Conservation (phyloP, 163 green algal species). For the Chlorella variabilis region DNA sequence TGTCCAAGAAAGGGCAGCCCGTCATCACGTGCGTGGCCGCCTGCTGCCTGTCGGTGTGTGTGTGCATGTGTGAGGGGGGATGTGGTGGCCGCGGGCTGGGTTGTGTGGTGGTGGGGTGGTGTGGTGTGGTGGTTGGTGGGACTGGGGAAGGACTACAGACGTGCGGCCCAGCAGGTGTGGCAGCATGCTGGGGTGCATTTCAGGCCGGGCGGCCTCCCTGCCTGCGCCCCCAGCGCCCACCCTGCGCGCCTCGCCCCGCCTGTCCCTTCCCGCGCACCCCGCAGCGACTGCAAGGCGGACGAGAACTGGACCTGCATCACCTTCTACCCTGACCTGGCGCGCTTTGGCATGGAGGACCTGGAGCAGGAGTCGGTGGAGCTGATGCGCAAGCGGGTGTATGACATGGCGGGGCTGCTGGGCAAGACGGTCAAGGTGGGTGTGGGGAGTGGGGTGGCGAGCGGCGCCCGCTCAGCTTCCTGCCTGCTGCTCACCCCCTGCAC, state of each 20-base stretch:
- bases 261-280: neutral
- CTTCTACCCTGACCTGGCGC: slow-evolving; percentile 96
- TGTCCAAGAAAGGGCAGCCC: slow-evolving; percentile 87
- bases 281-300: slow-evolving; percentile 48
- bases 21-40: slow-evolving; percentile 69
- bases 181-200: too few relatives aligned
- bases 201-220: too few relatives aligned
- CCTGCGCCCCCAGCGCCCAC: too few relatives aligned
- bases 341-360: slow-evolving; percentile 96
- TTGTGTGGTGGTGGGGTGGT: too few relatives aligned
- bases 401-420: slow-evolving; percentile 95
- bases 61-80: too few relatives aligned
- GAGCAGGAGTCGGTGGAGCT: slow-evolving; percentile 93
- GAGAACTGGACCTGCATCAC: slow-evolving; percentile 98
- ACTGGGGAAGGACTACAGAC: too few relatives aligned
- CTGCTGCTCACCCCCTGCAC: too few relatives aligned
- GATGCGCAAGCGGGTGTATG: slow-evolving; percentile 97
- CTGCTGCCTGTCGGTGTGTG: too few relatives aligned
- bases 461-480: neutral
- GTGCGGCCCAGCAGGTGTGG: too few relatives aligned
- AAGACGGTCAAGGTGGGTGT: slow-evolving; percentile 87
- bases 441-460: neutral
- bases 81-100: too few relatives aligned
- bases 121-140: too few relatives aligned
- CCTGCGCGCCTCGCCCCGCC: too few relatives aligned